Conservation (phyloP, 768 basidiomycete genomes). For the Termitomyces sp. region DNA sequence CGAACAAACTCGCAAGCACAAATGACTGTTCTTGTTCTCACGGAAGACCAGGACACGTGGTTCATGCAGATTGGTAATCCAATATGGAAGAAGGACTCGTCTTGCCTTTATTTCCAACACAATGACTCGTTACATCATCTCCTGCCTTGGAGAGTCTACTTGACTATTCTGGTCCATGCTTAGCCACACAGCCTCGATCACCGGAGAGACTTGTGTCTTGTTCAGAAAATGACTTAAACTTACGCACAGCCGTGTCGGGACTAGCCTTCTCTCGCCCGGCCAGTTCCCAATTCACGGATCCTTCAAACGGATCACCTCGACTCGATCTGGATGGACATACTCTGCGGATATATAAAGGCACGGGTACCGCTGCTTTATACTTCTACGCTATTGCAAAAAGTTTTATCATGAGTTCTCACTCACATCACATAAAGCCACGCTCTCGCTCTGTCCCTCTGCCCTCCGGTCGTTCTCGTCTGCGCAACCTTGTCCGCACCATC, state of each 20-base stretch:
- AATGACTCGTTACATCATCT: too few species aligned
- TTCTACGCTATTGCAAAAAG: not conserved
- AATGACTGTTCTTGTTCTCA: not conserved
- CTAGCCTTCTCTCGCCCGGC: too few species aligned
- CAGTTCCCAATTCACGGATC: too few species aligned
- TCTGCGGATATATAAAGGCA: not conserved
- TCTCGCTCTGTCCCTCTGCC: conserved; percentile 4
- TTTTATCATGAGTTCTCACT: conserved; percentile 1
- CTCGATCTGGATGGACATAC: too few species aligned
- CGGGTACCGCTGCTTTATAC: not conserved
- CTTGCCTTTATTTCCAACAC: too few species aligned
- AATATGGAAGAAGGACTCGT: not conserved
- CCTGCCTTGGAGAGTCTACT: too few species aligned
- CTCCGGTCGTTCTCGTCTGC: not conserved
- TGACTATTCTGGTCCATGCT: too few species aligned
- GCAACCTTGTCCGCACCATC: not conserved
- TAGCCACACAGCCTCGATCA: too few species aligned
- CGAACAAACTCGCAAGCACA: not conserved
- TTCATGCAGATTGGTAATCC: not conserved
- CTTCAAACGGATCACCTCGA: too few species aligned
- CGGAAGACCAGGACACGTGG: not conserved
- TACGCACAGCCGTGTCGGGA: not conserved
- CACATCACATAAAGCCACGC: not conserved
- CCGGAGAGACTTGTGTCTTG: too few species aligned
- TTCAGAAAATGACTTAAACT: too few species aligned